Base-by-base conservation (phyloP, 2,329 filamentous ascomycete genomes). In the Stachybotrys echinatus region DNA sequence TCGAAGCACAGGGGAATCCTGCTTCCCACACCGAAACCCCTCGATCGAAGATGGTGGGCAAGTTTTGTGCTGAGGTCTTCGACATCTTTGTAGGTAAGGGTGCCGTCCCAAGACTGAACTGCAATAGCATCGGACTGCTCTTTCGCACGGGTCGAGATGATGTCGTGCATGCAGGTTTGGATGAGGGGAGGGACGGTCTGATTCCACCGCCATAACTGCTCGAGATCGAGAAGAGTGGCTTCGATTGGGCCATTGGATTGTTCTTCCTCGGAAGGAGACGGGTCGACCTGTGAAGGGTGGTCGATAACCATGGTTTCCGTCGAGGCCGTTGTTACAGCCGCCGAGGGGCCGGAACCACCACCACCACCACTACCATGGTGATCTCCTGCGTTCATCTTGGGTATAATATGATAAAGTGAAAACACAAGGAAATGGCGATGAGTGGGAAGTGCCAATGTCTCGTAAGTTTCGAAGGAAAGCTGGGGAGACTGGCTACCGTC, bases 1-100 rank as follows among this genome's bases (percentile, higher is more conserved):
- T 76, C 72, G 51, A 77, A 76, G 54, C 73, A 75, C n/a, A 77
- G 62, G 3, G 74, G 74, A n/a, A 79, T 69, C 10, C 66, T 67
- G 38, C 62, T 65, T n/a, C 73, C 74, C 12, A 64, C 49, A 2
- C 50, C 55, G 37, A 72, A 62, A 17, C 73, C 73, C n/a, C 58
- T 54, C 12, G 58, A 57, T 14, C 61, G 52, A 2, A 79, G 65
- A 49, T 72, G 63, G 5, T 58, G 57, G 3, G 74, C 75, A 7
- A 78, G 63, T 1, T 58, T 56, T 23, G 68, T 69, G 2, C 76
- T 75, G 12, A 71, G 61, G 2, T 58, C 53, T 34, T 77, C 72
- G 2, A 78, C 62, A 44, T 77, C 67, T 34, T 58, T 48, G 52
- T 78, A 79, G 3, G 73, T 76, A 48, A 76, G 67, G 48, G 59